A percentile compares a stretch with the other conserved stretches of the same genome.
Evolutionary conservation across 2,329 filamentous ascomycete genomes (phyloP).

Genomic region (Diaporthe caulivora): DNA sequence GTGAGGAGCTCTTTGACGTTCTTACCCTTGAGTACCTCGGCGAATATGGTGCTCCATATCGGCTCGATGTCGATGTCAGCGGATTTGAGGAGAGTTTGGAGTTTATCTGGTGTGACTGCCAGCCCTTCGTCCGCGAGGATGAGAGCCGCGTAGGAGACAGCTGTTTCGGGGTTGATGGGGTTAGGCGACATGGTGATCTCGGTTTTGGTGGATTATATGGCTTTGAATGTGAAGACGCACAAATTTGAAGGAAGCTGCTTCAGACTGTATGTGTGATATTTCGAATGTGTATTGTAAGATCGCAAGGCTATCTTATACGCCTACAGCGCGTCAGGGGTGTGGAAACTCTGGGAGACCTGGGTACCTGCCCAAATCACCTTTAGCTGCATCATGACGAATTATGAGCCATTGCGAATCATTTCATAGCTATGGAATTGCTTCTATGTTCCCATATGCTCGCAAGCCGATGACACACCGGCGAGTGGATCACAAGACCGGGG

Average conservation of each 20-base stretch:
- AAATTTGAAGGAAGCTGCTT: too few relatives aligned
- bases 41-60: background rate
- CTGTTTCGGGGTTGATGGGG: background rate
- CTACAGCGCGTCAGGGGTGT: too few relatives aligned
- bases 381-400: background rate
- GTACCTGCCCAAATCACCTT: too few relatives aligned
- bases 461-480: background rate
- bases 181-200: background rate
- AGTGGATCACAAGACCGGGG: background rate
- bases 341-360: too few relatives aligned
- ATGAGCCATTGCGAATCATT: conserved; percentile 6
- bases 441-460: background rate
- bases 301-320: background rate
- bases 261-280: too few relatives aligned
- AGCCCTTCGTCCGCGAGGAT: background rate
- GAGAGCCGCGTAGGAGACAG: background rate
- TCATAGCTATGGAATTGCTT: background rate
- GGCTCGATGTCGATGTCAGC: background rate
- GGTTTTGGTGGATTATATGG: background rate
- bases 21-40: background rate
- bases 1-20: background rate
- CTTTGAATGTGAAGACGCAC: background rate
- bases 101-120: conserved; percentile 2
- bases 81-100: background rate
- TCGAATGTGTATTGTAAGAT: background rate